Conservation (phyloP, 805 yeast genomes). For the Teunomyces gatunensis region DNA sequence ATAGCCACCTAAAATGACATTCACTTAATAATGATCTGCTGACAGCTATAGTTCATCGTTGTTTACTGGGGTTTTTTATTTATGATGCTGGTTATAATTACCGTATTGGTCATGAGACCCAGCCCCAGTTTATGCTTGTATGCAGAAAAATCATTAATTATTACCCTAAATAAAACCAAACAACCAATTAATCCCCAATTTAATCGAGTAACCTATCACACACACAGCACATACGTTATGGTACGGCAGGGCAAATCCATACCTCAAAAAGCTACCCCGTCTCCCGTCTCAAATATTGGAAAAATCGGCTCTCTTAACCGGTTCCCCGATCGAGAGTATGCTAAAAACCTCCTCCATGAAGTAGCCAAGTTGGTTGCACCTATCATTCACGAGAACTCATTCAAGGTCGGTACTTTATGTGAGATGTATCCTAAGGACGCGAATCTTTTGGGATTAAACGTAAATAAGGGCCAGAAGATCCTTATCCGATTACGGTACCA, state of each 20-base stretch:
- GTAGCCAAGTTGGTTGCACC: constrained; percentile 75
- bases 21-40: too few relatives aligned
- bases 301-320: constrained; percentile 38
- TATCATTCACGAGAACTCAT: constrained; percentile 63
- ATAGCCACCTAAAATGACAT: too few relatives aligned
- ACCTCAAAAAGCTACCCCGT: constrained; percentile 19
- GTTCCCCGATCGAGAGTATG: constrained; percentile 36
- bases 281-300: constrained; percentile 35
- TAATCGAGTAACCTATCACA: too few relatives aligned
- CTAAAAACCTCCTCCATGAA: constrained; percentile 56
- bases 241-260: constrained; percentile 1
- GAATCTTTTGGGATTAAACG: constrained; percentile 74
- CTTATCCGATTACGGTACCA: constrained; percentile 67
- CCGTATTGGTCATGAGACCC: neutral
- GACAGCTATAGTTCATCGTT: too few relatives aligned
- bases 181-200: too few relatives aligned
- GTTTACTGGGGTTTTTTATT: too few relatives aligned
- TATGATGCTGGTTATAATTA: neutral
- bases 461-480: constrained; percentile 72
- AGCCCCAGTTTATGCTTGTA: neutral
- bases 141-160: neutral
- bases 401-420: constrained; percentile 64
- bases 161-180: too few relatives aligned
- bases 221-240: neutral
- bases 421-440: constrained; percentile 79